Percentiles rank a stretch among this genome's conserved stretches.
Evolutionary conservation across 2,329 filamentous ascomycete genomes (phyloP).

Genomic region (Ophiocordyceps unilateralis): DNA sequence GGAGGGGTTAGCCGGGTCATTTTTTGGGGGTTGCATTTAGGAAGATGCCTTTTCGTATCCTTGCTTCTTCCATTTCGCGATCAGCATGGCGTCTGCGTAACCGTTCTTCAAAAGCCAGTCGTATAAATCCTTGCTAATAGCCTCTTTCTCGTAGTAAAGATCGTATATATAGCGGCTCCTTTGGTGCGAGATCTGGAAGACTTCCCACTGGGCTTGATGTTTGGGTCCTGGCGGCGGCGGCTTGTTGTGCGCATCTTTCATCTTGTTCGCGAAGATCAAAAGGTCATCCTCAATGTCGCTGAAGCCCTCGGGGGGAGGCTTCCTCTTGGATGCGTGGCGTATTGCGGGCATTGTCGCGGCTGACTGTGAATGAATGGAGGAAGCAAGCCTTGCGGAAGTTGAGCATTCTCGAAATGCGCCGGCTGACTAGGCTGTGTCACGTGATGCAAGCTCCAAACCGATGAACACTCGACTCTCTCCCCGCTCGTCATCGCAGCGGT

Average conservation of each 20-base stretch:
- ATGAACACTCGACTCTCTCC: not conserved
- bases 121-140: slow-evolving; percentile 81
- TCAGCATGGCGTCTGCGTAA: slow-evolving; percentile 87
- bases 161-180: slow-evolving; percentile 89
- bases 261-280: slow-evolving; percentile 73
- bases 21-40: not conserved
- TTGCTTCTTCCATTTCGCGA: slow-evolving; percentile 99
- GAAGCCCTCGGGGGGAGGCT: slow-evolving; percentile 73
- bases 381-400: not conserved
- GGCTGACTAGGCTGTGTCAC: not conserved
- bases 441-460: not conserved
- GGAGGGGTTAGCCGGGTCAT: not conserved
- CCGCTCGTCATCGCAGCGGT: slow-evolving; percentile 3
- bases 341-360: slow-evolving; percentile 51
- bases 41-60: slow-evolving; percentile 80
- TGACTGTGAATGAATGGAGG: not conserved
- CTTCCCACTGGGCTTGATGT: slow-evolving; percentile 88
- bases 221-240: slow-evolving; percentile 63
- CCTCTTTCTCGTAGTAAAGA: slow-evolving; percentile 93
- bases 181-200: slow-evolving; percentile 94
- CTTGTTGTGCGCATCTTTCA: slow-evolving; percentile 90
- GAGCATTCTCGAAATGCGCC: not conserved
- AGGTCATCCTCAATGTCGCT: slow-evolving; percentile 77
- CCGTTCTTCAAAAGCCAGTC: slow-evolving; percentile 94
- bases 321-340: slow-evolving; percentile 57